Percentiles rank a stretch among this genome's conserved stretches.
Conservation (phyloP, 495 filamentous ascomycete species). For the Neurospora sp. region DNA sequence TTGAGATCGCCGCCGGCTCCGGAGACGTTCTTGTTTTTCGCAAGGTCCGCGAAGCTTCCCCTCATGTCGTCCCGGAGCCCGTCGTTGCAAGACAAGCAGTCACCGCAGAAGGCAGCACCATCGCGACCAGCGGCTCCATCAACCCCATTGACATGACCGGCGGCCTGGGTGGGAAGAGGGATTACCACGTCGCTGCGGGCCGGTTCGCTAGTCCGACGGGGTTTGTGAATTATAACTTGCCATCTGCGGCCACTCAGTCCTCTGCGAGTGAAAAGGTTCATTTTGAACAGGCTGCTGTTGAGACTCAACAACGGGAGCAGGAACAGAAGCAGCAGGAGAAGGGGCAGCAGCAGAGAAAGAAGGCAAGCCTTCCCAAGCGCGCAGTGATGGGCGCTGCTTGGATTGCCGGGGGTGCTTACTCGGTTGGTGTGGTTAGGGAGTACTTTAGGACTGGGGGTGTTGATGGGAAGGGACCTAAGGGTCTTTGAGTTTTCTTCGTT, state of each 20-base stretch:
- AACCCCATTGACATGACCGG: slow-evolving; percentile 52
- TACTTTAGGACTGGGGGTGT: slow-evolving; percentile 51
- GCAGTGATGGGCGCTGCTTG: slow-evolving; percentile 47
- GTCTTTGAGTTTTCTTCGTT: slow-evolving; percentile 26
- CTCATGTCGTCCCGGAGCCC: neutral
- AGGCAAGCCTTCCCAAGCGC: slow-evolving; percentile 34
- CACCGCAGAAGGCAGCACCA: neutral
- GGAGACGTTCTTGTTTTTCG: slow-evolving; percentile 65
- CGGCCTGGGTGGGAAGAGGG: slow-evolving; percentile 12
- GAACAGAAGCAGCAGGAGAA: slow-evolving; percentile 8
- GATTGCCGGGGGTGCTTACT: slow-evolving; percentile 56
- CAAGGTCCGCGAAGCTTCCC: slow-evolving; percentile 34
- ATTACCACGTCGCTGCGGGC: slow-evolving; percentile 33
- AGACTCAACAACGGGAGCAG: neutral
- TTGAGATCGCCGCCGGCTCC: slow-evolving; percentile 61
- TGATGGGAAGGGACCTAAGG: slow-evolving; percentile 45
- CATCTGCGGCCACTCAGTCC: slow-evolving; percentile 24
- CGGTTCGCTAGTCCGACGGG: slow-evolving; percentile 46
- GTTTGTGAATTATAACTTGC: slow-evolving; percentile 46
- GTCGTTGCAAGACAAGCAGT: neutral
- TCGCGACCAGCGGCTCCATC: slow-evolving; percentile 7
- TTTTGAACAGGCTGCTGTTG: slow-evolving; percentile 42
- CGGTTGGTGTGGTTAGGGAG: slow-evolving; percentile 57
- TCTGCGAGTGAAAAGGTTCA: slow-evolving; percentile 31
- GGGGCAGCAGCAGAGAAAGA: slow-evolving; percentile 23